Conservation (phyloP, 495 filamentous ascomycete species). For the Rhizodiscina lignyota region DNA sequence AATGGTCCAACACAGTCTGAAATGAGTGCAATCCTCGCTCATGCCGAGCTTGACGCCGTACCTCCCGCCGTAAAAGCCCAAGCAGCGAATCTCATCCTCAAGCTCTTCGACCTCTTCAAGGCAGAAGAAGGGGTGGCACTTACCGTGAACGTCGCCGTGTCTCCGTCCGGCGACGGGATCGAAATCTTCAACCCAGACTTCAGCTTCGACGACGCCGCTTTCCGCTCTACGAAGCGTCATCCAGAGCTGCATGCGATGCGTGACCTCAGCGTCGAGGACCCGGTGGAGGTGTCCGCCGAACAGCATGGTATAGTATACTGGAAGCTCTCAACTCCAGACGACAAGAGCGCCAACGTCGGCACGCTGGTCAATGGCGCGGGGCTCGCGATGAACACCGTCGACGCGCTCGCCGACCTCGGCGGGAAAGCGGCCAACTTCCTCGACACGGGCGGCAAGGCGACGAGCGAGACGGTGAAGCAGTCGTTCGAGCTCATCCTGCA, state of each 20-base stretch:
- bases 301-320: constrained; percentile 60
- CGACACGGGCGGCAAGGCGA: constrained; percentile 83
- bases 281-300: constrained; percentile 48
- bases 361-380: constrained; percentile 80
- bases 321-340: constrained; percentile 20
- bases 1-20: constrained; percentile 17
- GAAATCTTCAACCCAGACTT: constrained; percentile 8
- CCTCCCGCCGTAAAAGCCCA: constrained; percentile 21
- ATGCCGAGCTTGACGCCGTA: constrained; percentile 33
- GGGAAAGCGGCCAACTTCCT: constrained; percentile 59
- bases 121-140: constrained; percentile 46
- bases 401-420: constrained; percentile 50
- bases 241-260: constrained; percentile 42
- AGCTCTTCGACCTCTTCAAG: constrained; percentile 43
- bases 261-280: constrained; percentile 31
- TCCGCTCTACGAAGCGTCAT: constrained; percentile 47
- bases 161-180: background rate
- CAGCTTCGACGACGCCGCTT: constrained; percentile 68
- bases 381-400: constrained; percentile 83
- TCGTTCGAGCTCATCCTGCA: constrained; percentile 56
- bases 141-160: constrained; percentile 7
- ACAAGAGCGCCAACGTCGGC: constrained; percentile 36
- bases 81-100: constrained; percentile 32
- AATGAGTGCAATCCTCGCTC: constrained; percentile 26
- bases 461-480: constrained; percentile 63